phyloP scores from a whole-genome alignment of 768 basidiomycete genomes.

The Suillus occidentalis region DNA sequence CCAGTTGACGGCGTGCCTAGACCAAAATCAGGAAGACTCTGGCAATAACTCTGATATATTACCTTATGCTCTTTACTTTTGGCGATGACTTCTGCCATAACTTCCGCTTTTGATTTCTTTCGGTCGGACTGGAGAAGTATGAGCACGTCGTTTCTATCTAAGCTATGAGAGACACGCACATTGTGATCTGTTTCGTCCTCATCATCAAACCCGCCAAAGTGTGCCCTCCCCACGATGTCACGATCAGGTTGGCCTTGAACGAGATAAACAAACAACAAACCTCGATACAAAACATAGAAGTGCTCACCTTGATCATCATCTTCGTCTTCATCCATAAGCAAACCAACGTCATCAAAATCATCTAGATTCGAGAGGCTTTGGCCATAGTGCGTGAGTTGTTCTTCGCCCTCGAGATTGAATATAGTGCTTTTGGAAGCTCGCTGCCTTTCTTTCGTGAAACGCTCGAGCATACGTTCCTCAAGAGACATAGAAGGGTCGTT shows the following conservation, averaged over 20 bases:
- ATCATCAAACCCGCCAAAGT: constrained; percentile 88
- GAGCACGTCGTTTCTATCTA: neutral
- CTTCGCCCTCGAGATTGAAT: constrained; percentile 92
- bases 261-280: constrained; percentile 3
- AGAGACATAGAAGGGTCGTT: constrained; percentile 88
- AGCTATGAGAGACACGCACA: constrained; percentile 33
- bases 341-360: constrained; percentile 74
- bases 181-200: constrained; percentile 53
- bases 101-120: constrained; percentile 92
- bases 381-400: constrained; percentile 89
- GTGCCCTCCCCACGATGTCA: constrained; percentile 62
- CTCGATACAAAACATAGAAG: constrained; percentile 1
- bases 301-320: constrained; percentile 45
- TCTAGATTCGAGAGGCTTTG: constrained; percentile 83
- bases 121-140: constrained; percentile 58
- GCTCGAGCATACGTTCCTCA: constrained; percentile 95
- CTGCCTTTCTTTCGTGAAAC: constrained; percentile 91
- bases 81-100: constrained; percentile 97
- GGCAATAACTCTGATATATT: constrained; percentile 5
- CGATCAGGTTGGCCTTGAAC: constrained; percentile 63
- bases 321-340: constrained; percentile 52
- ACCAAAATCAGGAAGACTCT: neutral
- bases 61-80: constrained; percentile 98
- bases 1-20: constrained; percentile 85
- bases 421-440: constrained; percentile 68